phyloP scores from a whole-genome alignment of 225 moss, liverwort and hornwort species.

The Rhytidiadelphus loreus region DNA sequence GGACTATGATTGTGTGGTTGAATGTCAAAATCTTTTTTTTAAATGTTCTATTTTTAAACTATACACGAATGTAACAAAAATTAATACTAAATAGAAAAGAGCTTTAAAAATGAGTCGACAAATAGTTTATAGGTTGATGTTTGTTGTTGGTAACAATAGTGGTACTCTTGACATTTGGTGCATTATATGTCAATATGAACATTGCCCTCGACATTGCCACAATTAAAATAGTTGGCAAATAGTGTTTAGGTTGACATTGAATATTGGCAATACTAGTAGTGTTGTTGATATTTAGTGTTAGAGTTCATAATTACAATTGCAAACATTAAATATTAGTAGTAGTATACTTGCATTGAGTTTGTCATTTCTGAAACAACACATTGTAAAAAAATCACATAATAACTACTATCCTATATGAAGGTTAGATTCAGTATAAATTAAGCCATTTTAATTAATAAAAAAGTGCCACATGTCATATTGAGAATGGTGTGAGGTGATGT shows the following conservation, averaged over 20 bases:
- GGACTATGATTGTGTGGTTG: neutral
- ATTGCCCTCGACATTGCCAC: no score
- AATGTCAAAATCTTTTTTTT: neutral
- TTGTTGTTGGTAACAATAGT: neutral
- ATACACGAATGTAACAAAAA: no score
- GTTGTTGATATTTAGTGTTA: no score
- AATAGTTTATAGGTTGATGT: neutral
- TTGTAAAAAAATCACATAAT: neutral
- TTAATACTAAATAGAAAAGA: neutral
- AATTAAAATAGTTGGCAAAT: neutral
- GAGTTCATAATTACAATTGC: neutral
- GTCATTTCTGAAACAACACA: neutral
- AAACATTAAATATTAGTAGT: neutral
- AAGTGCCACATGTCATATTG: no score
- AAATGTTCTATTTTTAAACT: neutral
- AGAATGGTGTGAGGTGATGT: no score
- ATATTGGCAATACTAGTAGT: neutral
- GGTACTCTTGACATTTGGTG: neutral
- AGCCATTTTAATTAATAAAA: no score
- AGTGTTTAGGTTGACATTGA: rapidly evolving
- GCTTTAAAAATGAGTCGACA: no score
- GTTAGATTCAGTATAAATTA: no score
- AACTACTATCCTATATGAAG: no score
- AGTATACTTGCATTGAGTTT: neutral
- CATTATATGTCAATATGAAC: neutral